phyloP scores from a whole-genome alignment of 148 eudicot genomes.

The Rhododendron williamsianum region DNA sequence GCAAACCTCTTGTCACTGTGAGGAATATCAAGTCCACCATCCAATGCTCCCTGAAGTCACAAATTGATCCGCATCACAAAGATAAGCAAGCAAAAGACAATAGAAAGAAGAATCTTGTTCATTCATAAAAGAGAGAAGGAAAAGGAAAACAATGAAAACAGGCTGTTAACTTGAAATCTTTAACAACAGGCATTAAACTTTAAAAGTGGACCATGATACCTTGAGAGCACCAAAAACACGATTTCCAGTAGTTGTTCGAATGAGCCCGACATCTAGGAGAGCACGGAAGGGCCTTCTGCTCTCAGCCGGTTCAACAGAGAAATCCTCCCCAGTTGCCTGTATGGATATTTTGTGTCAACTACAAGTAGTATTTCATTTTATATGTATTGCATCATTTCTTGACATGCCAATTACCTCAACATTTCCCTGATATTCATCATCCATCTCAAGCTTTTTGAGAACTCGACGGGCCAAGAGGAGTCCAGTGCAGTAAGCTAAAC shows the following conservation, averaged over 20 bases:
- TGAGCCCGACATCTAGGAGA: constrained; percentile 76
- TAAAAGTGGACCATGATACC: constrained; percentile 29
- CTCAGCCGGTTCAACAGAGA: constrained; percentile 74
- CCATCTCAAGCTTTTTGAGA: constrained; percentile 63
- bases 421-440: constrained; percentile 65
- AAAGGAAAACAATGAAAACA: not conserved
- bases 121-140: not conserved
- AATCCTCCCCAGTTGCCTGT: constrained; percentile 82
- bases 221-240: constrained; percentile 85
- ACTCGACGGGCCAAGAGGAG: constrained; percentile 72
- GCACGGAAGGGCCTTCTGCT: constrained; percentile 88
- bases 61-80: not conserved
- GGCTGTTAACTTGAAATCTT: not conserved
- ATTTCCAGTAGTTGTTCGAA: constrained; percentile 73
- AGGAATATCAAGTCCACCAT: constrained; percentile 75
- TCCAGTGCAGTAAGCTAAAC: constrained; percentile 67
- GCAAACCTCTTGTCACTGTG: constrained; percentile 82
- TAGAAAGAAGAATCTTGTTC: not conserved
- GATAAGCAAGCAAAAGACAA: not conserved
- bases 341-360: not conserved
- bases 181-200: not conserved
- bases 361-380: not conserved
- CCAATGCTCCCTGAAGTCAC: constrained; percentile 55
- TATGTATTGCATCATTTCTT: not conserved
- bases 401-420: constrained; percentile 43